Evolutionary conservation across 495 filamentous ascomycete species (phyloP), one percentile per base, ranked within the genome.

Genomic region (Peziza echinospora): DNA sequence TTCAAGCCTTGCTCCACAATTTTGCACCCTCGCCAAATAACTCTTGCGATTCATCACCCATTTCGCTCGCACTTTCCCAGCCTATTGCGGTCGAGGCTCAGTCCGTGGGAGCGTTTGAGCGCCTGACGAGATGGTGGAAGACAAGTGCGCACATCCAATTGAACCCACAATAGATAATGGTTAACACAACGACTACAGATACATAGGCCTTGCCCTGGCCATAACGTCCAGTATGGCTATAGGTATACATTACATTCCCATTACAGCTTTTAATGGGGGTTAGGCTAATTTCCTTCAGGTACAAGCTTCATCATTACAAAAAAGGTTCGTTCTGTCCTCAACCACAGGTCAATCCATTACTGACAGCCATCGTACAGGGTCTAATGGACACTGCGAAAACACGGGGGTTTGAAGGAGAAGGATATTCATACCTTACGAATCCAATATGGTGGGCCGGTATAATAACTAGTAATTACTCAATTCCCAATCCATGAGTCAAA

Each of bases 361-460:
- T 46, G 26, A 34, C 21, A 23, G 47, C 30, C 41, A 26, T 34
- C 25, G 49, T 55, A n/a, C n/a, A 93, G 83, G 89, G 89, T 43
- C 71, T 97, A 47, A 82, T 82, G 62, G 82, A 91, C 53, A 80
- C 87, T 45, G 81, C 80, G 52, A 80, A 89, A 65, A 70, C 73
- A 58, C 84, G 91, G 64, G 89, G 91, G 26, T 97, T 96, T 60
- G 85, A 93, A 59, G 89, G 91, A 47, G 89, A 96, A 56, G 91
- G 91, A 30, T 97, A 82, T 62, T 73, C 81, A 63, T 97, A 97
- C 65, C 57, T 97, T 49, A 80, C 74, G 58, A 94, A 76, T 62
- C 85, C 89, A 3, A 71, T 82, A 60, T 97, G 89, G 89, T 97
- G 89, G 89, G 78, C 69, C 30, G 89, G 89, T 49, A 91, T 93